A percentile compares a stretch with the other conserved stretches of the same genome.
Conservation (phyloP, 2,329 filamentous ascomycete species). For the Fusarium sp. region DNA sequence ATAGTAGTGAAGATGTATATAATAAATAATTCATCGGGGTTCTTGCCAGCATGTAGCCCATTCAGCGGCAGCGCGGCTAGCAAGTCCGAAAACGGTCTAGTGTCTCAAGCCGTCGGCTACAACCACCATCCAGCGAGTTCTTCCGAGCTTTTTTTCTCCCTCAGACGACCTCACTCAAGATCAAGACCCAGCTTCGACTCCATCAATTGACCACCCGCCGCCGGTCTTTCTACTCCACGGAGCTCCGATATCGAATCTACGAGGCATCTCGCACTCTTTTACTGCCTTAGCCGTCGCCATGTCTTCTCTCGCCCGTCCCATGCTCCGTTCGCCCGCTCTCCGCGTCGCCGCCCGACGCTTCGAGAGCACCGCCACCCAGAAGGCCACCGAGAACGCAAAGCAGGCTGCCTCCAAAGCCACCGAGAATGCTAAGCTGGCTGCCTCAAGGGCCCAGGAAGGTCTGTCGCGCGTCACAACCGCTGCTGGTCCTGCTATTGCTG, state of each 20-base stretch:
- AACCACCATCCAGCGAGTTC: slow-evolving; percentile 51
- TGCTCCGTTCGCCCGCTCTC: slow-evolving; percentile 58
- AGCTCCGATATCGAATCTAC: slow-evolving; percentile 42
- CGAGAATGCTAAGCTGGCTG: slow-evolving; percentile 48
- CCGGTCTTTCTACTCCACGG: slow-evolving; percentile 38
- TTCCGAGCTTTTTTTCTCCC: slow-evolving; percentile 60
- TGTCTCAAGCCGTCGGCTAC: slow-evolving; percentile 35
- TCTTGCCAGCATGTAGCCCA: background rate
- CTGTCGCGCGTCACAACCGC: slow-evolving; percentile 83
- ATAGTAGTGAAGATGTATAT: background rate
- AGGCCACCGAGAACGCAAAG: slow-evolving; percentile 56
- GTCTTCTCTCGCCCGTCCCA: slow-evolving; percentile 53
- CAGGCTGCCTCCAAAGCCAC: slow-evolving; percentile 47
- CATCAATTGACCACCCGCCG: slow-evolving; percentile 50
- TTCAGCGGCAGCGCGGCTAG: slow-evolving; percentile 22
- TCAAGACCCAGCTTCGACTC: slow-evolving; percentile 40
- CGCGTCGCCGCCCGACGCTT: slow-evolving; percentile 63
- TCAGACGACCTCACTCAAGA: slow-evolving; percentile 45
- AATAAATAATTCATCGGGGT: background rate
- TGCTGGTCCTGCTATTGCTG: slow-evolving; percentile 77
- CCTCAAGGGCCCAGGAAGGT: slow-evolving; percentile 79
- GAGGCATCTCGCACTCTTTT: slow-evolving; percentile 33
- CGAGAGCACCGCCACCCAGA: slow-evolving; percentile 65
- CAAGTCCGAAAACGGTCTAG: slow-evolving; percentile 45
- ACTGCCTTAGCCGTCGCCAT: slow-evolving; percentile 44